phyloP scores from a whole-genome alignment of 1,284 basidiomycete genomes.

The Malassezia arunalokei region DNA sequence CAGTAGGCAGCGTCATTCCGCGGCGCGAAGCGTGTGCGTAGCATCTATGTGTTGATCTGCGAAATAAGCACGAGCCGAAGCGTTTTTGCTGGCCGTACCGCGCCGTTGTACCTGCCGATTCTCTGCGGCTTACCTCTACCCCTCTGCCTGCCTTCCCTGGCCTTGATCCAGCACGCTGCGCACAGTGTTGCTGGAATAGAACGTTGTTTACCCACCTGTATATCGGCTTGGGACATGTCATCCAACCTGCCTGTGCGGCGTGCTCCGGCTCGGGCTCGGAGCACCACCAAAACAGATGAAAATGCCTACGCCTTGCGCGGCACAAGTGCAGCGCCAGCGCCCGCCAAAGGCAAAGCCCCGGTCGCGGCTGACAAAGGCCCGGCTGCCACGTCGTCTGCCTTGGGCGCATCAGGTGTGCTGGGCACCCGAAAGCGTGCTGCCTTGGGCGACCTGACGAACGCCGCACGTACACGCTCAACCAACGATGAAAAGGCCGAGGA shows the following conservation, averaged over 20 bases:
- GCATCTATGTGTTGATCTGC: slow-evolving; percentile 17
- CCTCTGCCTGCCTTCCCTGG: background rate
- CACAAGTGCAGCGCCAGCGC: background rate
- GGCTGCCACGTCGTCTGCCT: background rate
- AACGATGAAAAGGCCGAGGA: slow-evolving; percentile 11
- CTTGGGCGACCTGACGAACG: slow-evolving; percentile 42
- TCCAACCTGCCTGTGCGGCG: slow-evolving; percentile 17
- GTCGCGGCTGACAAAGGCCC: background rate
- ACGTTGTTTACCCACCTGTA: background rate
- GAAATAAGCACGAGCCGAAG: background rate
- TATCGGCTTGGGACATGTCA: slow-evolving; percentile 5
- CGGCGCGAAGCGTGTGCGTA: slow-evolving; percentile 4
- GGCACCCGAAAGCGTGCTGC: slow-evolving; percentile 42
- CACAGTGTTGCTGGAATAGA: background rate
- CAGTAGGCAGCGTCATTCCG: slow-evolving; percentile 9
- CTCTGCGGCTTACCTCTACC: background rate
- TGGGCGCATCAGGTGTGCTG: slow-evolving; percentile 22
- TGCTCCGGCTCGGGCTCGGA: slow-evolving; percentile 10
- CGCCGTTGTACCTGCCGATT: background rate
- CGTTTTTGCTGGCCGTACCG: background rate
- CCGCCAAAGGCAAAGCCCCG: slow-evolving; percentile 3
- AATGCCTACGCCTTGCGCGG: slow-evolving; percentile 9
- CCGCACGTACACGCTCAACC: slow-evolving; percentile 21
- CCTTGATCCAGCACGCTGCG: too few relatives aligned
- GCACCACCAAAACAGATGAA: slow-evolving; percentile 11